Conservation (phyloP, 148 eudicot species). For the Chenopodium berlandieri region DNA sequence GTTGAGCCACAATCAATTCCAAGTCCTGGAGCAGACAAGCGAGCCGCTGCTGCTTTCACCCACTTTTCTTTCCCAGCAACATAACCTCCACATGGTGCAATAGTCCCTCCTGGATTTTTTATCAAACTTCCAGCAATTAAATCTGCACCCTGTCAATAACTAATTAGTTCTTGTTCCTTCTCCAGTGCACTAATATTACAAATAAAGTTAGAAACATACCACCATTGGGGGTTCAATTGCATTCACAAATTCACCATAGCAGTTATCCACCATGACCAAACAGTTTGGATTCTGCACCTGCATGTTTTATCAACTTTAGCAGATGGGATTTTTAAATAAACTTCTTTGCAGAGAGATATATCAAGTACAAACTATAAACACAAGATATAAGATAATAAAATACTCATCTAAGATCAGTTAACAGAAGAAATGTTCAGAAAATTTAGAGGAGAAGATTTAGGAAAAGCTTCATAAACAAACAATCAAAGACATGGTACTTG, state of each 20-base stretch:
- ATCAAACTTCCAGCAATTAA: conserved; percentile 93
- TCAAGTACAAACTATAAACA: too few species aligned
- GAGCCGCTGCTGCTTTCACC: conserved; percentile 96
- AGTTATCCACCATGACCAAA: conserved; percentile 94
- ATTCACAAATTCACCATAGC: conserved; percentile 95
- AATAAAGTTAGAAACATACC: conserved; percentile 46
- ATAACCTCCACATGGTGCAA: conserved; percentile 98
- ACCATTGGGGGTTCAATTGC: conserved; percentile 92
- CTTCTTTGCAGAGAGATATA: background rate
- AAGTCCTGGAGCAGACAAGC: conserved; percentile 94
- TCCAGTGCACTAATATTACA: background rate
- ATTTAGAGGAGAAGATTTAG: too few species aligned
- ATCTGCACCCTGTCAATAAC: conserved; percentile 80
- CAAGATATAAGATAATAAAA: too few species aligned
- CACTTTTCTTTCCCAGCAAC: conserved; percentile 82
- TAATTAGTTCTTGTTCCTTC: conserved; percentile 15
- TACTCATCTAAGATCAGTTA: too few species aligned
- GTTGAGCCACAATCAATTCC: conserved; percentile 94
- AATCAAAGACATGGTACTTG: background rate
- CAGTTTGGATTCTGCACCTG: conserved; percentile 87
- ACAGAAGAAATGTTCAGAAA: too few species aligned
- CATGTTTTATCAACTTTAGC: conserved; percentile 17
- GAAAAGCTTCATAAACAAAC: background rate
- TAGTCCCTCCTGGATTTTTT: conserved; percentile 97
- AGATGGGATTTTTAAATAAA: background rate